Percentiles rank a stretch among this genome's conserved stretches.
These are phyloP conservation scores for Mucor mucedo DNA, from an alignment of 371 early-diverging fungal genomes.

Conservation along the genomic window DNA sequence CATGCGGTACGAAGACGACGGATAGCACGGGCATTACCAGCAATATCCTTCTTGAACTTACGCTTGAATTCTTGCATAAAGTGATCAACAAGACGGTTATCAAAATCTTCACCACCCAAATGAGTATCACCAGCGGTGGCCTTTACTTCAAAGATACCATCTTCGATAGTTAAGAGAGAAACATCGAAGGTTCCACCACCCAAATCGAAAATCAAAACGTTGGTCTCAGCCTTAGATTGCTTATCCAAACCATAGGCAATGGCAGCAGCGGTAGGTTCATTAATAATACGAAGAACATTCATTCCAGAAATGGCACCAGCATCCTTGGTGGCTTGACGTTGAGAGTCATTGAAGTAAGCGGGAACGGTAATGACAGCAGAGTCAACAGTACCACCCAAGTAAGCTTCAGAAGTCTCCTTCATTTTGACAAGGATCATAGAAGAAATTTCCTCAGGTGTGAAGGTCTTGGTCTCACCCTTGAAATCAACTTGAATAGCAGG, in stretches of 20 bases:
- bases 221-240: conserved; percentile 71
- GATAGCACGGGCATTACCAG: conserved; percentile 82
- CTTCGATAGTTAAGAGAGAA: conserved; percentile 90
- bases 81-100: conserved; percentile 81
- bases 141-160: conserved; percentile 94
- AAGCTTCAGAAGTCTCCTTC: conserved; percentile 92
- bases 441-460: conserved; percentile 96
- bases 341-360: conserved; percentile 86
- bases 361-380: conserved; percentile 86
- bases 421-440: conserved; percentile 92
- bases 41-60: conserved; percentile 74
- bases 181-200: conserved; percentile 99
- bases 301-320: conserved; percentile 94
- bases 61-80: conserved; percentile 85
- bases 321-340: conserved; percentile 97
- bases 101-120: conserved; percentile 98
- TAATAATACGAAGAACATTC: conserved; percentile 92
- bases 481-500: conserved; percentile 92
- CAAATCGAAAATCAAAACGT: conserved; percentile 95
- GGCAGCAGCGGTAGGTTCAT: conserved; percentile 99
- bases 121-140: conserved; percentile 95
- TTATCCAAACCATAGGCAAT: conserved; percentile 95
- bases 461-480: conserved; percentile 83
- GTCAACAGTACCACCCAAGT: conserved; percentile 77
- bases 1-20: conserved; percentile 91